Conservation (phyloP, 2,329 filamentous ascomycete genomes). For the Alternaria brassicae region DNA sequence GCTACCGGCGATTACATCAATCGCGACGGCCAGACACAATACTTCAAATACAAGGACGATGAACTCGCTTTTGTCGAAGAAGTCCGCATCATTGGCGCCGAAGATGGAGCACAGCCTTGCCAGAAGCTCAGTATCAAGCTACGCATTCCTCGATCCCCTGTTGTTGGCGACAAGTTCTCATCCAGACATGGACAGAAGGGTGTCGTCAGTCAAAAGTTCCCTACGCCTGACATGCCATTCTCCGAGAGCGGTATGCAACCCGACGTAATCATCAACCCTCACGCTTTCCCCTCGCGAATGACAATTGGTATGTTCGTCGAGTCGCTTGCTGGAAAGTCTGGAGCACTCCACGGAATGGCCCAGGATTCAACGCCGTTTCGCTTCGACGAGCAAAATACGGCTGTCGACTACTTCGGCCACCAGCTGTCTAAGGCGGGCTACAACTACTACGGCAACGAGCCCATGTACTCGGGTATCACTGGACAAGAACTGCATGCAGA, state of each 20-base stretch:
- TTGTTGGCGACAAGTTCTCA: conserved; percentile 99
- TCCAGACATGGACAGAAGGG: conserved; percentile 98
- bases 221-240: conserved; percentile 91
- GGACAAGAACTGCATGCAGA: conserved; percentile 83
- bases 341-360: conserved; percentile 91
- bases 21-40: conserved; percentile 83
- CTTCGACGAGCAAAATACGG: conserved; percentile 91
- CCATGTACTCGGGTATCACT: conserved; percentile 95
- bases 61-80: conserved; percentile 92
- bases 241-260: conserved; percentile 96
- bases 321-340: conserved; percentile 93
- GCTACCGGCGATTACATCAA: conserved; percentile 79
- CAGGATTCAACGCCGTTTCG: conserved; percentile 96
- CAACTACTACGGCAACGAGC: conserved; percentile 98
- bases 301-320: conserved; percentile 99
- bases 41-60: conserved; percentile 92
- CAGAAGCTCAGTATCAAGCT: conserved; percentile 94
- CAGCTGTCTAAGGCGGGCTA: conserved; percentile 95
- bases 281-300: conserved; percentile 99
- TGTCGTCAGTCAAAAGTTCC: conserved; percentile 96
- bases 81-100: conserved; percentile 86
- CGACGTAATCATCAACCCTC: conserved; percentile 98
- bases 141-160: conserved; percentile 84
- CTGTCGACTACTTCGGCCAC: conserved; percentile 93
- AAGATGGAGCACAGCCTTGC: conserved; percentile 80